phyloP scores from a whole-genome alignment of 768 basidiomycete species.

The Daedaleopsis nitida region DNA sequence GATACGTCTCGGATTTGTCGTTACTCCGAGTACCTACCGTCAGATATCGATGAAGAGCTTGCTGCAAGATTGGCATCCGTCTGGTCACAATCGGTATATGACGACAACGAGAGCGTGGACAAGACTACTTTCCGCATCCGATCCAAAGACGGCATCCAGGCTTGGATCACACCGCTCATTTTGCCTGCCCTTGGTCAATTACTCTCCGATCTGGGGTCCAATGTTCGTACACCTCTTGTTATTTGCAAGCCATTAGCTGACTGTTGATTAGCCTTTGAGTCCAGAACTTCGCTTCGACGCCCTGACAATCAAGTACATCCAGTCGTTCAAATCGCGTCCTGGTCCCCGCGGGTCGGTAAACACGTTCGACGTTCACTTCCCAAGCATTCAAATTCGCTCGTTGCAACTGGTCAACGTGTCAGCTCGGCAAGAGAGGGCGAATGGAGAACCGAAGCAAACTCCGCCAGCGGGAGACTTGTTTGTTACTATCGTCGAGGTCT shows the following conservation, averaged over 20 bases:
- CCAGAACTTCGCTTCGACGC: slow-evolving; percentile 42
- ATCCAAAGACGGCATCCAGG: slow-evolving; percentile 37
- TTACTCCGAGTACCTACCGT: too few species aligned
- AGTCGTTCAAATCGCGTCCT: slow-evolving; percentile 14
- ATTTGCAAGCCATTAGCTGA: slow-evolving; percentile 1
- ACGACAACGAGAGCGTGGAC: slow-evolving; percentile 2
- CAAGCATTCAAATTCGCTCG: slow-evolving; percentile 41
- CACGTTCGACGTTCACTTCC: slow-evolving; percentile 45
- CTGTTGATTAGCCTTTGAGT: slow-evolving; percentile 33
- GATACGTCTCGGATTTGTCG: background rate
- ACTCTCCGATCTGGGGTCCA: slow-evolving; percentile 47
- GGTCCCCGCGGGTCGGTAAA: slow-evolving; percentile 5
- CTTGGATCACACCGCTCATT: slow-evolving; percentile 60
- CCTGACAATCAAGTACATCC: slow-evolving; percentile 44
- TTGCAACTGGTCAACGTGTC: slow-evolving; percentile 32
- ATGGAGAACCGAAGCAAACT: background rate
- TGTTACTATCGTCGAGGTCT: slow-evolving; percentile 37
- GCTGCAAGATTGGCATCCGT: background rate
- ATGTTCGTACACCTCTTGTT: slow-evolving; percentile 38
- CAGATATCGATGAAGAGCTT: background rate
- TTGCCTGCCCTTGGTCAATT: slow-evolving; percentile 45
- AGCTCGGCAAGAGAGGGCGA: background rate
- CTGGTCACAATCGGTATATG: background rate
- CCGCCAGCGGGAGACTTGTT: background rate
- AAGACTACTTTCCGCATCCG: slow-evolving; percentile 45